These are phyloP conservation scores for Blastobotrys capitulatus DNA, from an alignment of 1,139 yeast species.

Conservation along the genomic window DNA sequence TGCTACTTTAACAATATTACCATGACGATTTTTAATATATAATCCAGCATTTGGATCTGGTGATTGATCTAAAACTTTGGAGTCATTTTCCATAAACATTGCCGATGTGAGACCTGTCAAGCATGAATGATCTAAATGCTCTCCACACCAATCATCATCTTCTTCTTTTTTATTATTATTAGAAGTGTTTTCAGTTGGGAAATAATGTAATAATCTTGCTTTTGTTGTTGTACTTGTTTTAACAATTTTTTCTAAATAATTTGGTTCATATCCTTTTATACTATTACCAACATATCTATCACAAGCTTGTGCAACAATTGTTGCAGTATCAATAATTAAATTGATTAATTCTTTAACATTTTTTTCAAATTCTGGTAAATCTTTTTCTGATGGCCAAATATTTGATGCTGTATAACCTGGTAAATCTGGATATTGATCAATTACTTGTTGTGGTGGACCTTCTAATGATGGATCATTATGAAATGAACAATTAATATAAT, in stretches of 20 bases:
- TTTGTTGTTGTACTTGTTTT: slow-evolving; percentile 50
- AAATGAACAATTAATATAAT: slow-evolving; percentile 55
- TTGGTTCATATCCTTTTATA: slow-evolving; percentile 30
- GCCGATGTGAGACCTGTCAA: slow-evolving; percentile 59
- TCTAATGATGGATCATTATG: slow-evolving; percentile 41
- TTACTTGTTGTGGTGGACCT: slow-evolving; percentile 27
- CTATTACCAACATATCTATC: slow-evolving; percentile 38
- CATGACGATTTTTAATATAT: slow-evolving; percentile 46
- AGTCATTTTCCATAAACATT: slow-evolving; percentile 42
- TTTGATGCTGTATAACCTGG: slow-evolving; percentile 47
- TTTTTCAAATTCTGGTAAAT: slow-evolving; percentile 26
- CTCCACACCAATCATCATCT: slow-evolving; percentile 53
- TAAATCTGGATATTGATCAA: slow-evolving; percentile 23
- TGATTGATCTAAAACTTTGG: slow-evolving; percentile 26
- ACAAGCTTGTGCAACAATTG: slow-evolving; percentile 48
- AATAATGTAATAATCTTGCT: slow-evolving; percentile 56
- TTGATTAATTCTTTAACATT: slow-evolving; percentile 35
- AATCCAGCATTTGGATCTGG: slow-evolving; percentile 51
- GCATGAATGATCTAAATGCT: slow-evolving; percentile 59
- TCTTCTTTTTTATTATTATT: slow-evolving; percentile 10
- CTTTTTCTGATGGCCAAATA: slow-evolving; percentile 50
- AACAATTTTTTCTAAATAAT: slow-evolving; percentile 45
- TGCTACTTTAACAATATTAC: slow-evolving; percentile 44
- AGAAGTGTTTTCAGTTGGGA: slow-evolving; percentile 26
- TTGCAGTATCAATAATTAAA: slow-evolving; percentile 48